Evolutionary conservation across 2,329 filamentous ascomycete species (phyloP), one percentile per base, ranked within the genome.

Genomic region (Venturia effusa): DNA sequence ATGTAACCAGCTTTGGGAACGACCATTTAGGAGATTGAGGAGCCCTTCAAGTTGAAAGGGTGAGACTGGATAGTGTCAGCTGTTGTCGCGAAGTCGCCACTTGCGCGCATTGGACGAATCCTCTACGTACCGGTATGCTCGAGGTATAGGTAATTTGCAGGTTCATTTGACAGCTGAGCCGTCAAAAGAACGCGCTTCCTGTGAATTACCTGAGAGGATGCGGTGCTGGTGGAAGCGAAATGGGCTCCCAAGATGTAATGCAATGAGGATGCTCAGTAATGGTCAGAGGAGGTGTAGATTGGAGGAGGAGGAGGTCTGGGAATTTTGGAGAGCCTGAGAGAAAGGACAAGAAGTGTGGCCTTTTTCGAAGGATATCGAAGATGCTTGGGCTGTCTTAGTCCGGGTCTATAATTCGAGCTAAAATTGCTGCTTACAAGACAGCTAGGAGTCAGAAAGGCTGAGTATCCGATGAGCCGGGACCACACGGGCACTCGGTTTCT

Each of bases 121-220:
- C 48, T 39, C 64, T 73, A 78, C 84, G 79, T 83, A 90, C 88
- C 80, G 81, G 81, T 77, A 82, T 81, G 80, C 80, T 83, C 78
- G 80, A 78, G 76, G 79, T 74, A 75, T 81, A 79, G 74, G 78
- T 79, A 79, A 78, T 80, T 81, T 92, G 91, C 92, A 97, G 91
- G 91, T 94, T 96, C 92, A 96, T 96, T 91, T 93, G 90, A 95
- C 91, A 92, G 90, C 88, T 69, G 67, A 74, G 87, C 87, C 89
- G 90, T 83, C 91, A 94, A 74, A n/a, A 88, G 82, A 91, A 96
- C 90, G 90, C 91, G 91, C 90, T 76, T 15, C 24, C 19, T 15
- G 39, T 22, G 62, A 24, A 64, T 59, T 22, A 55, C n/a, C n/a
- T 27, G 11, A 17, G 40, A 19, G 15, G 48, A 57, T 15, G n/a